Evolutionary conservation across 2,329 filamentous ascomycete species (phyloP), one percentile per base, ranked within the genome.

Genomic region (Phyllosticta ampelicida): DNA sequence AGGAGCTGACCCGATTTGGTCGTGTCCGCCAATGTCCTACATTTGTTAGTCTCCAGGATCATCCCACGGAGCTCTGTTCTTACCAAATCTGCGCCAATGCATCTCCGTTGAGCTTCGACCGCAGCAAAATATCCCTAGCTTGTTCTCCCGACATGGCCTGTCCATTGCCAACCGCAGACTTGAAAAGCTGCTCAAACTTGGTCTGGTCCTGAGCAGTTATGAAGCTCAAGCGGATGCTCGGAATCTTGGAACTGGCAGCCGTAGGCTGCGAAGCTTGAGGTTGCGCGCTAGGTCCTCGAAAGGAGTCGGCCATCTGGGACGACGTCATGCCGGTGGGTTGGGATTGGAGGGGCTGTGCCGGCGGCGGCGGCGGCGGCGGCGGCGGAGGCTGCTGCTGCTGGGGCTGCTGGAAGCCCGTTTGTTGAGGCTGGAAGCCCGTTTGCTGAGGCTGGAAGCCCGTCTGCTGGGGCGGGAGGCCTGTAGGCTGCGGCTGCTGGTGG

Each of bases 101-200:
- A 69, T 90, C 86, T 18, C 94, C 91, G 60, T 92, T 82, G 50
- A 99, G 80, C 69, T 90, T 89, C 13, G 94, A 97, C 60, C 92
- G 85, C 70, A 97, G 70, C 60, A 99, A 78, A 50, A 99, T 77
- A 71, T 97, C 92, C 66, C 87, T 86, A 23, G 92, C 92, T 74
- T 95, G 95, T 62, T 97, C 92, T 56, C 83, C 94, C 53, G 90
- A 90, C 78, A 99, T 84, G 56, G 91, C 87, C 66, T 91, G 86
- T 60, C 81, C 83, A 64, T 90, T 86, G 30, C 90, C 90, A 36
- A 92, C 90, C 13, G 94, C 92, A 58, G 91, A 95, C 75, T 94
- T 96, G 79, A 99, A 99, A 49, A 99, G 77, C 59, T 94, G 94
- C 77, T 99, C 94, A 66, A 99, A 99, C 75, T 96, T 96, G 67